phyloP scores from a whole-genome alignment of 148 eudicot species.

The Chenopodium album region DNA sequence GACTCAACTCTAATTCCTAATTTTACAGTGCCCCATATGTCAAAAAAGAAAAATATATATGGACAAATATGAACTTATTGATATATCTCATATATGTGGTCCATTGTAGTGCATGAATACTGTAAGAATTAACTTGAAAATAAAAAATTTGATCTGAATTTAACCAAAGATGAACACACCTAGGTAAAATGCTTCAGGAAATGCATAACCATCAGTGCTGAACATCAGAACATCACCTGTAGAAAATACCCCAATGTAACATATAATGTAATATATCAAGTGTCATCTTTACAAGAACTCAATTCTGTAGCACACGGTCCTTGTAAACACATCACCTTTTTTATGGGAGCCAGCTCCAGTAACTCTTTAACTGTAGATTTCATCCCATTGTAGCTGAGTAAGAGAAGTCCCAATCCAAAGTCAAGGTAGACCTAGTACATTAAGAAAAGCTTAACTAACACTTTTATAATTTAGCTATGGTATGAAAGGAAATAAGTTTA shows the following conservation, averaged over 20 bases:
- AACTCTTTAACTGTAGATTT: conserved; percentile 81
- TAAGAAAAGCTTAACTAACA: conserved; percentile 15
- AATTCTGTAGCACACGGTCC: neutral
- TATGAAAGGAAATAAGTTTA: neutral
- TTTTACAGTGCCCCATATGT: neutral
- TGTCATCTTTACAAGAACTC: neutral
- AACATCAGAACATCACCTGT: conserved; percentile 73
- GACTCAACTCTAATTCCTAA: neutral
- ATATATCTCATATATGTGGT: neutral
- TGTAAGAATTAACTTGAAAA: neutral
- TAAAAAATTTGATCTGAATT: neutral
- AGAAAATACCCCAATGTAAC: conserved; percentile 24
- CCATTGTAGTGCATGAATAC: neutral
- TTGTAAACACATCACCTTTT: conserved; percentile 55
- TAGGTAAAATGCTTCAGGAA: conserved; percentile 89
- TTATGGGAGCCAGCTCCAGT: conserved; percentile 84
- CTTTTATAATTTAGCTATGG: conserved; percentile 1
- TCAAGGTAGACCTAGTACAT: conserved; percentile 72
- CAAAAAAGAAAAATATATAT: too few relatives aligned
- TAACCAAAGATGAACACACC: conserved; percentile 47
- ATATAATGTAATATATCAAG: neutral
- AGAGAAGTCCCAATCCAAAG: conserved; percentile 85
- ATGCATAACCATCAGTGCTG: conserved; percentile 87
- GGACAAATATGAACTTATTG: neutral
- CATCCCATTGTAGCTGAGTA: conserved; percentile 87